phyloP scores from a whole-genome alignment of 148 eudicot species.

The Vaccinium myrtillus region DNA sequence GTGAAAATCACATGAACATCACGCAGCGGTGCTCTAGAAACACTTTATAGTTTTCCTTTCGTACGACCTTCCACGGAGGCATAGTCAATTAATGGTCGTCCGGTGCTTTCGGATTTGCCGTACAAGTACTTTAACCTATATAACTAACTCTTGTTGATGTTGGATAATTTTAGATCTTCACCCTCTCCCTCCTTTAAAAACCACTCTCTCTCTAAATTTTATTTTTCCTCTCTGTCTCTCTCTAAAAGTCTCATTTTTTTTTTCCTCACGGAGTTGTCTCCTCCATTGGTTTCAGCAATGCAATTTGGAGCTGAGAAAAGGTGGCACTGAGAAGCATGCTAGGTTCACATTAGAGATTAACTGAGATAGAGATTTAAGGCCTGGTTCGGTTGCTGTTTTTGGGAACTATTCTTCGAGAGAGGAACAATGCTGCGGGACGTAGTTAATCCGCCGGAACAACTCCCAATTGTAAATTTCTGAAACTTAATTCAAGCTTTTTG shows the following conservation, averaged over 20 bases:
- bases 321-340: conserved; percentile 1
- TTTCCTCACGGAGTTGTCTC: conserved; percentile 11
- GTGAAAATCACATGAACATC: background rate
- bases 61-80: conserved; percentile 3
- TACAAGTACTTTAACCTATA: background rate
- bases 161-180: background rate
- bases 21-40: background rate
- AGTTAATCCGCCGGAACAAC: conserved; percentile 31
- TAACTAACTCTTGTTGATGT: conserved; percentile 5
- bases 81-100: conserved; percentile 30
- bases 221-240: background rate
- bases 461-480: conserved; percentile 24
- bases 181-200: background rate
- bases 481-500: background rate
- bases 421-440: conserved; percentile 29
- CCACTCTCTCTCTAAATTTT: background rate
- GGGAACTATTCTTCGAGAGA: background rate
- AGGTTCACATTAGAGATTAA: background rate
- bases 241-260: background rate
- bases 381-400: background rate
- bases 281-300: conserved; percentile 17
- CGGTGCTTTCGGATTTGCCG: conserved; percentile 28
- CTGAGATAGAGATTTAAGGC: background rate
- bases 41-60: background rate
- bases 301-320: conserved; percentile 20